Evolutionary conservation across 805 yeast species (phyloP), one percentile per base, ranked within the genome.

Genomic region (Clavispora carvajalis): DNA sequence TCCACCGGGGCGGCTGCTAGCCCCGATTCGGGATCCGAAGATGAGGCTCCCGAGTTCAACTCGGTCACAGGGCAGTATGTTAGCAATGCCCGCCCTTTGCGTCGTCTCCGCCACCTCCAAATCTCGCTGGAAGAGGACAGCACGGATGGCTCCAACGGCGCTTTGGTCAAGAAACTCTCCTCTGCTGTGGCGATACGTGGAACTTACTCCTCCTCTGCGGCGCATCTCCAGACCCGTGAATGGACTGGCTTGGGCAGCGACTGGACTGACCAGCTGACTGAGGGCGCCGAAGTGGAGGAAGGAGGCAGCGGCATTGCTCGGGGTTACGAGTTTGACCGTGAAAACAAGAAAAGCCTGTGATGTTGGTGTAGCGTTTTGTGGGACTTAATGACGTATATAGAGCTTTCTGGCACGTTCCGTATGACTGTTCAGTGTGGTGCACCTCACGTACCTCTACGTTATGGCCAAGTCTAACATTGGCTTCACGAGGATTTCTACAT

Each of bases 191-290:
- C 84, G 0, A 77, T 90, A 41, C 79, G 79, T 41, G 80, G 80
- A 31, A 86, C 96, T 0, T 82, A 87, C 0, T 89, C 98, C 0
- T 90, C 98, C 0, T 87, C 97, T 0, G 97, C 96, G 0, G 68
- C 72, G 7, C 74, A 74, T 46, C 67, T 91, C 38, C 95, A 88
- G 52, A 70, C 68, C 10, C 75, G 91, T 52, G 65, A 70, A 21
- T 91, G 98, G 98, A 77, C 81, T 0, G 99, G 99, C 0, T 67
- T 91, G 24, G 99, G 98, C 1, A 82, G 93, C 44, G 97, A 91
- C 55, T 88, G 71, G 62, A 49, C 54, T 7, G 47, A 56, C 1
- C 62, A 57, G 2, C 54, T 39, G 5, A 65, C 62, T 7, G 78
- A 74, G n/a, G 96, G 95, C 29, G 95, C 97, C 0, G 59, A 71